Evolutionary conservation across 2,329 filamentous ascomycete species (phyloP).

Genomic region (Epichloe amarillans): DNA sequence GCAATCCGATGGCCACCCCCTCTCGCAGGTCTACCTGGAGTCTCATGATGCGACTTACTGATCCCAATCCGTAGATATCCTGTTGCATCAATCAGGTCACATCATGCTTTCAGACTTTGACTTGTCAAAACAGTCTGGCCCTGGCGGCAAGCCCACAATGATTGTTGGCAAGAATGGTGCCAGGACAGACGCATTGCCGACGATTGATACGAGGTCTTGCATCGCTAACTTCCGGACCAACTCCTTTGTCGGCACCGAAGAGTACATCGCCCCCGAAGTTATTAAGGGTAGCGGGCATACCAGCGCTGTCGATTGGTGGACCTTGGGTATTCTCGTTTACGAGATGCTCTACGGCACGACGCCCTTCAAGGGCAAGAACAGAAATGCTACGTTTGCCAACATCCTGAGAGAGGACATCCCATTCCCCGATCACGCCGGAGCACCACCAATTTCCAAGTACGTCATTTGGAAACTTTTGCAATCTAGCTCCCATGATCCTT

Average conservation of each 20-base stretch:
- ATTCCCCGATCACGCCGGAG: slow-evolving; percentile 78
- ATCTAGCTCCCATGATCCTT: background rate
- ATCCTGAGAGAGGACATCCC: slow-evolving; percentile 91
- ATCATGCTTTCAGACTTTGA: slow-evolving; percentile 99
- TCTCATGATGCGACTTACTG: background rate
- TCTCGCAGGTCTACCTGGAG: background rate
- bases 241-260: slow-evolving; percentile 95
- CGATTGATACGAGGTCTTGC: slow-evolving; percentile 97
- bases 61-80: slow-evolving; percentile 52
- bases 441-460: slow-evolving; percentile 84
- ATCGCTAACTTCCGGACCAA: slow-evolving; percentile 98
- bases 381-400: slow-evolving; percentile 95
- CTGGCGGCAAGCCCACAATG: slow-evolving; percentile 94
- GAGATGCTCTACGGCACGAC: slow-evolving; percentile 99
- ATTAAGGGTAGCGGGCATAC: slow-evolving; percentile 98
- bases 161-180: slow-evolving; percentile 84
- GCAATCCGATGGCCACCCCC: too few relatives aligned
- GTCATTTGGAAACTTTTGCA: slow-evolving; percentile 20
- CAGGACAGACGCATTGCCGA: slow-evolving; percentile 74
- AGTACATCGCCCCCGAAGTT: slow-evolving; percentile 93
- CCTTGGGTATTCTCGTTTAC: slow-evolving; percentile 89
- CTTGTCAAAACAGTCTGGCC: slow-evolving; percentile 91
- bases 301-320: slow-evolving; percentile 99
- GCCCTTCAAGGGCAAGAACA: slow-evolving; percentile 98
- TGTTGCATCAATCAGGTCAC: slow-evolving; percentile 96